These are phyloP conservation scores for Corylus americana DNA, from an alignment of 306 rosid species.

Conservation along the genomic window DNA sequence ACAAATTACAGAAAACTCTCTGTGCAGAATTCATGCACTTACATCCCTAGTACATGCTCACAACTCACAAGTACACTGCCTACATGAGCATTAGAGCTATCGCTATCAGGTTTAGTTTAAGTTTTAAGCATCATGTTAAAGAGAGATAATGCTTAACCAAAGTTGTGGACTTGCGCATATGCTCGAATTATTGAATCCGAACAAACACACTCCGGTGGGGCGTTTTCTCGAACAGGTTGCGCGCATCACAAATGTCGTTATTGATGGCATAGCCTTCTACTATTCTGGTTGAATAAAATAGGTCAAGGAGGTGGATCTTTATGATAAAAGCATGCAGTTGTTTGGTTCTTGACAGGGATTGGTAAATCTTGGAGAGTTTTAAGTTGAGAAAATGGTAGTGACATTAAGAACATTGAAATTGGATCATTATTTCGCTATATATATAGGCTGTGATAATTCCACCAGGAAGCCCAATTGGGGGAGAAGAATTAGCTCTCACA, in stretches of 20 bases:
- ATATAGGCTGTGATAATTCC: background rate
- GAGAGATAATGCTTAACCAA: constrained; percentile 53
- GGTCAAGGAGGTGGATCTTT: constrained; percentile 56
- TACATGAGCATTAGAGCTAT: constrained; percentile 54
- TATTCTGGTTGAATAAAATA: constrained; percentile 72
- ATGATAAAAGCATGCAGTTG: constrained; percentile 68
- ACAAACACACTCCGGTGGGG: constrained; percentile 63
- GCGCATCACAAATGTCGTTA: constrained; percentile 47
- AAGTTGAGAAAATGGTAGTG: constrained; percentile 45
- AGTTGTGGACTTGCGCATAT: constrained; percentile 33
- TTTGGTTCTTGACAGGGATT: constrained; percentile 49
- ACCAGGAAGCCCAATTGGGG: background rate
- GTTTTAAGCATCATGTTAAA: constrained; percentile 52
- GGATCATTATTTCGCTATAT: constrained; percentile 9
- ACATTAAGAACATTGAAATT: constrained; percentile 26
- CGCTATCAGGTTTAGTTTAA: constrained; percentile 53
- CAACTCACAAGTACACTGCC: constrained; percentile 71
- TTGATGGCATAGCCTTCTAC: constrained; percentile 51
- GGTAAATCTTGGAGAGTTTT: constrained; percentile 46
- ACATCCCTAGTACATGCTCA: constrained; percentile 78
- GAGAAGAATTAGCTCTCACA: background rate
- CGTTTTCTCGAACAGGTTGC: constrained; percentile 61
- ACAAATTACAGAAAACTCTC: too few species aligned
- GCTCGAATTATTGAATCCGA: constrained; percentile 37
- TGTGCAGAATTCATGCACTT: too few species aligned